A percentile compares a stretch with the other conserved stretches of the same genome.
phyloP scores from a whole-genome alignment of 1,139 yeast genomes.

The Candida sojae region DNA sequence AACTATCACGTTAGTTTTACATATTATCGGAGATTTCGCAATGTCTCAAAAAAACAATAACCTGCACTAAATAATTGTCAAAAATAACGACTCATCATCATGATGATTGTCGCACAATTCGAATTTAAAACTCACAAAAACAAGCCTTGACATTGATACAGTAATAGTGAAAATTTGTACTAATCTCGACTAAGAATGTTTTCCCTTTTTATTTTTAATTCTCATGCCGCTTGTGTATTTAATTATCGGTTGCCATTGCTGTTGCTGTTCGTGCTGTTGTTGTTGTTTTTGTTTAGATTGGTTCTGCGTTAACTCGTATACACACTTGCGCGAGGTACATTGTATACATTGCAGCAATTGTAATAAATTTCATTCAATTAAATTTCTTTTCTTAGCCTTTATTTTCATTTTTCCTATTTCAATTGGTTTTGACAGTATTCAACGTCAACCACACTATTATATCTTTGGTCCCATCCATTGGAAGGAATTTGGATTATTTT shows the following conservation, averaged over 20 bases:
- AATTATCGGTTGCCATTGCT: no score
- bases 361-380: background rate
- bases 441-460: background rate
- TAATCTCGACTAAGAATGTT: background rate
- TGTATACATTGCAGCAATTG: background rate
- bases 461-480: no score
- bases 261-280: no score
- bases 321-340: background rate
- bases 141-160: background rate
- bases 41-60: background rate
- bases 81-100: no score
- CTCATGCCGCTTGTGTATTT: background rate
- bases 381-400: background rate
- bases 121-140: constrained; percentile 1
- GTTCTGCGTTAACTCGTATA: background rate
- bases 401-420: background rate
- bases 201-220: background rate
- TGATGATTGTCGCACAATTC: constrained; percentile 1
- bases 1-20: no score
- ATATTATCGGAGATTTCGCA: background rate
- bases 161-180: background rate
- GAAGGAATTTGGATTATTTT: no score
- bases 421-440: background rate
- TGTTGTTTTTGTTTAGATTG: background rate
- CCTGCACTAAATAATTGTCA: no score